Evolutionary conservation across 164 flowering plant species (phyloP).

Genomic region (Vitis riparia): DNA sequence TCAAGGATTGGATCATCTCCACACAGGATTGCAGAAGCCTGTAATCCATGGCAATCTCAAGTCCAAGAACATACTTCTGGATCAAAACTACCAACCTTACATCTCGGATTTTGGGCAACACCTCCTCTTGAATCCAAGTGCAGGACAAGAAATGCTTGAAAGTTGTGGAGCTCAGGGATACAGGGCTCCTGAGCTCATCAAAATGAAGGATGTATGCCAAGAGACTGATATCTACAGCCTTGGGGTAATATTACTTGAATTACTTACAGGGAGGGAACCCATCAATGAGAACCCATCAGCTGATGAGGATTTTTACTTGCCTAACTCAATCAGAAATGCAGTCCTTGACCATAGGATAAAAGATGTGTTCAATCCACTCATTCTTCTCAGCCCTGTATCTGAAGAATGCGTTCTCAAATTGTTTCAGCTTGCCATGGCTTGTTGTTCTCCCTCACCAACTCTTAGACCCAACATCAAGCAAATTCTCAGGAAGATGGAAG

Average conservation of each 20-base stretch:
- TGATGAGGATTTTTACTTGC: constrained; percentile 56
- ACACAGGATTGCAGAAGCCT: constrained; percentile 59
- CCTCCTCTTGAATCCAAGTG: constrained; percentile 64
- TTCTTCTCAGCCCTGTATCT: constrained; percentile 38
- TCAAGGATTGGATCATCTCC: constrained; percentile 76
- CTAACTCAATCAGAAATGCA: constrained; percentile 60
- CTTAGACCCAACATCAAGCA: constrained; percentile 74
- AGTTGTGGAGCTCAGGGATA: constrained; percentile 71
- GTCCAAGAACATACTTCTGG: constrained; percentile 75
- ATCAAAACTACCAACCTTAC: constrained; percentile 44
- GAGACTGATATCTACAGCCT: constrained; percentile 81
- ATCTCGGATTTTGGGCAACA: constrained; percentile 79
- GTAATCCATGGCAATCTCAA: constrained; percentile 87
- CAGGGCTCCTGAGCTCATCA: constrained; percentile 94
- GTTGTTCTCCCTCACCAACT: constrained; percentile 86
- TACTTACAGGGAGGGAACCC: constrained; percentile 75
- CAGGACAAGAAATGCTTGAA: constrained; percentile 84
- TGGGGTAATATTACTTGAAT: constrained; percentile 84
- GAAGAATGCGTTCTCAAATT: constrained; percentile 63
- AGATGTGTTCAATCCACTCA: constrained; percentile 61
- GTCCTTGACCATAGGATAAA: constrained; percentile 52
- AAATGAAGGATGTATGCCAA: constrained; percentile 74
- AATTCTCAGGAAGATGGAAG: constrained; percentile 71
- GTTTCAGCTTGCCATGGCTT: constrained; percentile 86
- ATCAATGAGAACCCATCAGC: constrained; percentile 47